These are phyloP conservation scores for Aspergillus neotritici DNA, from an alignment of 2,329 filamentous ascomycete genomes.

Conservation along the genomic window DNA sequence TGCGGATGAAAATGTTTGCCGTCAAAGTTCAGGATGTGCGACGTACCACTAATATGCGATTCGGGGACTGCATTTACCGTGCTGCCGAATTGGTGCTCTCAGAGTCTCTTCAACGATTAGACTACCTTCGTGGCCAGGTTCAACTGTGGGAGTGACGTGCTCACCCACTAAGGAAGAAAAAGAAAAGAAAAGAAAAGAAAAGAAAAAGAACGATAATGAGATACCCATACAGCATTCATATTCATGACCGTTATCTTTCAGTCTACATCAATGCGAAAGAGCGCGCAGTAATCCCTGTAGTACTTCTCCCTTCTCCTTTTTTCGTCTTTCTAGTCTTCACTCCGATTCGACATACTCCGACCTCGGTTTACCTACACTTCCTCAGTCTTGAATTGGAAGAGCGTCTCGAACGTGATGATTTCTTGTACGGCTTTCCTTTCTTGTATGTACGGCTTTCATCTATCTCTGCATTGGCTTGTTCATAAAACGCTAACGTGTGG, in stretches of 20 bases:
- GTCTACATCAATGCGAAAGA: neutral
- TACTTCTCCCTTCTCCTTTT: too few relatives aligned
- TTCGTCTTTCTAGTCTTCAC: too few relatives aligned
- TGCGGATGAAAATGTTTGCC: constrained; percentile 6
- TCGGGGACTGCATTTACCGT: constrained; percentile 3
- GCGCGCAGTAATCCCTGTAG: too few relatives aligned
- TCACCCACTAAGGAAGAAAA: neutral
- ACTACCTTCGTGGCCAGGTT: constrained; percentile 6
- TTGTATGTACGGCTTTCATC: too few relatives aligned
- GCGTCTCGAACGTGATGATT: too few relatives aligned
- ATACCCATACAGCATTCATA: neutral
- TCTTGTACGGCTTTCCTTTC: too few relatives aligned
- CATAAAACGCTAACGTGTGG: too few relatives aligned
- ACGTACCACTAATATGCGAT: neutral
- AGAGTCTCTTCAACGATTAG: constrained; percentile 3
- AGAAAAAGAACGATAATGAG: neutral
- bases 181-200: too few relatives aligned
- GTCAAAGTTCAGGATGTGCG: constrained; percentile 3
- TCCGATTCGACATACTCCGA: too few relatives aligned
- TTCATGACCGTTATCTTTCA: neutral
- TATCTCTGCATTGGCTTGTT: too few relatives aligned
- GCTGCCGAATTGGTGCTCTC: constrained; percentile 3
- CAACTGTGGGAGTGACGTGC: constrained; percentile 2
- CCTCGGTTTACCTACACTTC: too few relatives aligned
- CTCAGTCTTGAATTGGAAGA: too few relatives aligned